Conservation (phyloP, 805 yeast species). For the Phaffomyces thermotolerans region DNA sequence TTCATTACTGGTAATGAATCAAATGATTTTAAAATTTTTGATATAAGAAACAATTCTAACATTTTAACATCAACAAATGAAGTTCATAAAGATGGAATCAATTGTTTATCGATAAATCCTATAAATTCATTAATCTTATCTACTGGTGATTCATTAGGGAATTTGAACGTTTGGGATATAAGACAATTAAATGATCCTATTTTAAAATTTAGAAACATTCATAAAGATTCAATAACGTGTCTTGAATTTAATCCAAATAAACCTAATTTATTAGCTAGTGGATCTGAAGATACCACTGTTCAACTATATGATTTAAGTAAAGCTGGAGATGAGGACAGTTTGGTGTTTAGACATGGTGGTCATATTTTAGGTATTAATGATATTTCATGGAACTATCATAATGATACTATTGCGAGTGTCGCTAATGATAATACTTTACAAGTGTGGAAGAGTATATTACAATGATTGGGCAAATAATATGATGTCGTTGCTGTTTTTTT, state of each 20-base stretch:
- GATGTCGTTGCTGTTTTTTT: no score
- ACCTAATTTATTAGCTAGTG: constrained; percentile 51
- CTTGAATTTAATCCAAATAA: constrained; percentile 65
- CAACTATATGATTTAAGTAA: constrained; percentile 50
- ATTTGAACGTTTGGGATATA: constrained; percentile 56
- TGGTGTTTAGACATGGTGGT: constrained; percentile 71
- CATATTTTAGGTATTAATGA: constrained; percentile 86
- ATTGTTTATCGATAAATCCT: constrained; percentile 55
- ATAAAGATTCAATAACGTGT: constrained; percentile 52
- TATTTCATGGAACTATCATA: constrained; percentile 72
- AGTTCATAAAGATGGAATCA: constrained; percentile 34
- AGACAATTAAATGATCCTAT: constrained; percentile 35
- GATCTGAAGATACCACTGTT: constrained; percentile 57
- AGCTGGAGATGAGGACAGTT: constrained; percentile 15
- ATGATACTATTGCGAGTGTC: constrained; percentile 59
- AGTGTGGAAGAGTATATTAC: constrained; percentile 48
- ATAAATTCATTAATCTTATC: constrained; percentile 50
- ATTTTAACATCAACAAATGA: constrained; percentile 6
- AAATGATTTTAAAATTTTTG: constrained; percentile 37
- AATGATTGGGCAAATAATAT: no score
- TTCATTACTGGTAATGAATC: constrained; percentile 67
- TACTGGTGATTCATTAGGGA: constrained; percentile 59
- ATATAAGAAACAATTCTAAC: constrained; percentile 33
- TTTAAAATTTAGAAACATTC: constrained; percentile 25
- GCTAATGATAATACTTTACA: constrained; percentile 86